Evolutionary conservation across 2,329 filamentous ascomycete genomes (phyloP).

Genomic region (Hypoxylon sp.): DNA sequence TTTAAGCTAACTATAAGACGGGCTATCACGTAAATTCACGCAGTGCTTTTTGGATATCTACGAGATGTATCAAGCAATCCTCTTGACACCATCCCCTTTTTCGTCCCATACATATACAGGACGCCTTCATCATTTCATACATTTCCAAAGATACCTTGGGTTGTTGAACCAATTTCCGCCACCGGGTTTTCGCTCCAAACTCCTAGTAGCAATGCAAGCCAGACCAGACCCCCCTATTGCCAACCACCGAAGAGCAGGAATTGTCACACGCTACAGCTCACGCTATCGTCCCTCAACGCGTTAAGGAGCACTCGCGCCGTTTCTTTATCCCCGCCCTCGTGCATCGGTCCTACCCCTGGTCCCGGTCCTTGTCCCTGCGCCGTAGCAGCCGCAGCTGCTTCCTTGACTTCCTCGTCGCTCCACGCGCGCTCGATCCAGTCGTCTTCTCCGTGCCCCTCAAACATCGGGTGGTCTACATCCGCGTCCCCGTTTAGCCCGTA

Average conservation of each 20-base stretch:
- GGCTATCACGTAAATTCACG: background rate
- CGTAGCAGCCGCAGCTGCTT: constrained; percentile 6
- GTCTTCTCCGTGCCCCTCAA: constrained; percentile 46
- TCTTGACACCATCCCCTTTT: background rate
- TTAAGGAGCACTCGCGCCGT: constrained; percentile 59
- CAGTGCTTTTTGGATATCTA: background rate
- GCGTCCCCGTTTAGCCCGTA: constrained; percentile 49
- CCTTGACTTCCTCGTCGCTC: constrained; percentile 50
- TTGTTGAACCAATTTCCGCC: background rate
- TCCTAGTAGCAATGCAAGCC: constrained; percentile 25
- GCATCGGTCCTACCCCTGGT: constrained; percentile 40
- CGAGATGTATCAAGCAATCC: background rate
- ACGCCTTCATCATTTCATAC: background rate
- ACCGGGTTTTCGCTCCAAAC: constrained; percentile 9
- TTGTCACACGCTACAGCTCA: constrained; percentile 41
- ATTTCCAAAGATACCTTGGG: background rate
- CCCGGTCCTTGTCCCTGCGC: constrained; percentile 50
- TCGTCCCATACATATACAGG: background rate
- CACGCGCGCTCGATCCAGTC: constrained; percentile 60
- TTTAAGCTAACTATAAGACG: background rate
- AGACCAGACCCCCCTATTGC: background rate
- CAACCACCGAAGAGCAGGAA: background rate
- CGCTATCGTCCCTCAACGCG: constrained; percentile 54
- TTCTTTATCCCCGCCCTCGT: constrained; percentile 56
- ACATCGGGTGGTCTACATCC: constrained; percentile 29